These are phyloP conservation scores for Mycena metata DNA, from an alignment of 768 basidiomycete genomes.

Conservation along the genomic window DNA sequence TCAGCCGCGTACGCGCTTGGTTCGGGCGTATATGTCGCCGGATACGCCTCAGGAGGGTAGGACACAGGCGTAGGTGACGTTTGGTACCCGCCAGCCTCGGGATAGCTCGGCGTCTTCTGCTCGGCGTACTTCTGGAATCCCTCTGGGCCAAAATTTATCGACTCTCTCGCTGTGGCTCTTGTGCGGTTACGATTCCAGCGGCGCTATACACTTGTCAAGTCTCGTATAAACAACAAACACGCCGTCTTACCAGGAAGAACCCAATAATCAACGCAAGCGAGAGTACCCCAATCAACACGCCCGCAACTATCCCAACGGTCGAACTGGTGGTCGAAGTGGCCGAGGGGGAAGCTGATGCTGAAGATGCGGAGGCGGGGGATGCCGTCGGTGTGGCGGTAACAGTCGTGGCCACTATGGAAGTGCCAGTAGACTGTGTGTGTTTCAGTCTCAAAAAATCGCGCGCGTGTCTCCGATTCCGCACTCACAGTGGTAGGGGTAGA, in stretches of 20 bases:
- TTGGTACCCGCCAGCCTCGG: background rate
- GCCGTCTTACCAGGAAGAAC: conserved; percentile 30
- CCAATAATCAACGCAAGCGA: conserved; percentile 17
- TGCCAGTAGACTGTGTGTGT: conserved; percentile 1
- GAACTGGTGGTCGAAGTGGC: background rate
- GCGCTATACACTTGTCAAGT: conserved; percentile 15
- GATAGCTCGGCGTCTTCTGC: conserved; percentile 6
- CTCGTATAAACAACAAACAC: background rate
- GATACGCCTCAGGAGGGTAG: background rate
- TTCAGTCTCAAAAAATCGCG: background rate
- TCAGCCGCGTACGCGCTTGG: background rate
- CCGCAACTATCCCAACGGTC: conserved; percentile 15
- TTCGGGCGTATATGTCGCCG: background rate
- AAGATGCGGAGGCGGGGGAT: background rate
- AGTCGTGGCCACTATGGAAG: background rate
- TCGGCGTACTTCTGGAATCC: conserved; percentile 1
- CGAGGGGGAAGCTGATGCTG: conserved; percentile 14
- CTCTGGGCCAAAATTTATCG: conserved; percentile 24
- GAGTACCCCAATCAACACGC: conserved; percentile 14
- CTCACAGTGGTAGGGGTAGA: conserved; percentile 12
- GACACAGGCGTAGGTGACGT: background rate
- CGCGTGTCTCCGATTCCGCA: background rate
- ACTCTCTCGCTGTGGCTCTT: conserved; percentile 19
- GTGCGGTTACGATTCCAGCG: conserved; percentile 35
- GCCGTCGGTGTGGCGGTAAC: background rate